Base-by-base conservation (phyloP, 208 protist genomes). In the Trypanosoma avium region DNA sequence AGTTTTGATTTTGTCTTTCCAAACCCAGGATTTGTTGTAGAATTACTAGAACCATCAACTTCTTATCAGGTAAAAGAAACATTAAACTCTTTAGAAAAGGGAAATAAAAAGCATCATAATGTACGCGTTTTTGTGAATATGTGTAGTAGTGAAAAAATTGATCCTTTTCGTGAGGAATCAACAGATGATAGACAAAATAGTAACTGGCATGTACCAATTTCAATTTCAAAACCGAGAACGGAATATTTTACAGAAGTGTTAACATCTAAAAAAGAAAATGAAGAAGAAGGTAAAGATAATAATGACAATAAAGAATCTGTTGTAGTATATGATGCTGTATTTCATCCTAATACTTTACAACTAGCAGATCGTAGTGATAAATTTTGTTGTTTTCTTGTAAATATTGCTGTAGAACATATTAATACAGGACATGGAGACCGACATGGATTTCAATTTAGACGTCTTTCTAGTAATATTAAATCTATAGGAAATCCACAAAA, bases 391-490 rank as follows among this genome's bases (percentile, higher is more conserved):
- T 97, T 97, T 66, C 72, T 97, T 35, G 82, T 92, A 3, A 89
- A 97, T 72, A 97, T 97, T 72, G 88, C 88, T 0, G 92, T 97
- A 26, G 92, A 97, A 77, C 88, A 97, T 70, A 84, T 97, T 46
- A 97, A 97, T 65, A 74, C 42, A 40, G 86, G 87, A 48, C 94
- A 95, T 64, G 63, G 73, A 29, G 85, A 97, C 68, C 58, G 63
- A 22, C 77, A 93, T 75, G 83, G 83, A 15, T 92, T 93, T 62
- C 59, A 71, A 50, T 93, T 91, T 62, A 58, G 75, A 24, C 82
- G 90, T 6, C 72, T 93, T 52, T 56, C 84, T 3, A 77, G 76
- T 52, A 32, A 53, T 40, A 62, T 96, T 2, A 22, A 38, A 3
- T 77, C 84, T 24, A 77, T 96, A 26, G 90, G 90, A 24, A 80